Base-by-base conservation (phyloP, 495 filamentous ascomycete genomes). In the Hyphodiscus hymeniophilus region DNA sequence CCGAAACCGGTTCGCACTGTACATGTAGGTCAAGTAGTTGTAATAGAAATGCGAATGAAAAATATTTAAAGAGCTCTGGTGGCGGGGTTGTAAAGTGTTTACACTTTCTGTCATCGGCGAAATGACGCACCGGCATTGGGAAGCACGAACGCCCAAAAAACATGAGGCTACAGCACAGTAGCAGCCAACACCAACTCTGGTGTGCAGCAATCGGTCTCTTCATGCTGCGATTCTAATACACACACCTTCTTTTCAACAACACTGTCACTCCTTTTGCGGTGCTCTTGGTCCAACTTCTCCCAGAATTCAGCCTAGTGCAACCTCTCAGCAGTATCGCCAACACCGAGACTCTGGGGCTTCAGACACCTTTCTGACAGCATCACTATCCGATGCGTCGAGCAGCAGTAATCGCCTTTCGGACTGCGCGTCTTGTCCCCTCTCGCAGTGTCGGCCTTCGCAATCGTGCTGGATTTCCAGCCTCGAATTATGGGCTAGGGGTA, bases 321-420 rank as follows among this genome's bases (percentile, higher is more conserved):
- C 12, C 34, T 38, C 38, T 11, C 21, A 21, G 3, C 38, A 17
- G 13, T 31, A 22, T 50, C 39, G 31, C 38, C 20, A 38, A 51
- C 7, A 18, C 16, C 26, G 26, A 20, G 13, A 43, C 39, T 23
- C 16, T 20, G 10, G 36, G n/a, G 45, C 45, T 33, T 52, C 54
- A 46, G 39, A 49, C 48, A 36, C 38, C 28, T 32, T 24, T 45
- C 53, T 47, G 26, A 52, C 28, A 33, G 21, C 22, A n/a, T 16
- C 41, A 7, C 28, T 38, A 50, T 58, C 56, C 60, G 69, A 85
- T 85, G 81, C 80, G 80, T 75, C 78, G 74, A 70, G 79, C 71
- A 60, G 71, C 73, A 57, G 56, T 77, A 43, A 78, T 80, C 65
- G 74, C 68, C 47, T 70, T 81, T 56, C 78, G 80, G 60, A 72